These are phyloP conservation scores for Rubus idaeus DNA, from an alignment of 306 rosid genomes.

Conservation along the genomic window DNA sequence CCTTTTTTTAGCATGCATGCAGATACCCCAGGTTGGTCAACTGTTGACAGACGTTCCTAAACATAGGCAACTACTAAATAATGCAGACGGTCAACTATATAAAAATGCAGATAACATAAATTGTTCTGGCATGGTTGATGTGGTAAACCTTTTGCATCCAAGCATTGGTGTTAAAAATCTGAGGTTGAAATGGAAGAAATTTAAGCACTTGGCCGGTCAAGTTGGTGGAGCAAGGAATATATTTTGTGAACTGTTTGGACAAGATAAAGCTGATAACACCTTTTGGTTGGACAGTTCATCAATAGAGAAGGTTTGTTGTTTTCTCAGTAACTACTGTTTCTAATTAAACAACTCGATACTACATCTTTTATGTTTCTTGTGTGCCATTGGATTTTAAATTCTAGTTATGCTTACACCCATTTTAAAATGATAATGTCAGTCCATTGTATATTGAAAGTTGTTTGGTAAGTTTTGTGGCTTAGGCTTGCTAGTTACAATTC, in stretches of 20 bases:
- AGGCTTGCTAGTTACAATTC: background rate
- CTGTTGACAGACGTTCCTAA: slow-evolving; percentile 42
- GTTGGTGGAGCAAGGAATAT: slow-evolving; percentile 84
- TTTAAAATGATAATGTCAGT: background rate
- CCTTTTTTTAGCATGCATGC: slow-evolving; percentile 60
- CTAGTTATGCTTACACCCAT: background rate
- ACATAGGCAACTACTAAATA: slow-evolving; percentile 34
- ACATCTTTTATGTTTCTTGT: slow-evolving; percentile 10
- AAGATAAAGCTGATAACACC: slow-evolving; percentile 67
- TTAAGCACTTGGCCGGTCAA: slow-evolving; percentile 60
- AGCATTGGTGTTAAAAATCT: slow-evolving; percentile 47
- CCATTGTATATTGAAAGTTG: background rate
- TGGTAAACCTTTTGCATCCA: slow-evolving; percentile 45
- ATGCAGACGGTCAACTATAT: slow-evolving; percentile 31
- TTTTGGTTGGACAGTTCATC: slow-evolving; percentile 99
- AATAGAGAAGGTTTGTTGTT: slow-evolving; percentile 68
- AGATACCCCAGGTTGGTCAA: slow-evolving; percentile 48
- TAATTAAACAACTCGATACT: slow-evolving; percentile 11
- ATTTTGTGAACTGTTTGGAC: slow-evolving; percentile 77
- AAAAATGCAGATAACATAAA: slow-evolving; percentile 31
- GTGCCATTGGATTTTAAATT: slow-evolving; percentile 10
- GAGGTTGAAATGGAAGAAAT: slow-evolving; percentile 87
- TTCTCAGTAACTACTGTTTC: slow-evolving; percentile 18
- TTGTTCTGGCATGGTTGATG: slow-evolving; percentile 31
- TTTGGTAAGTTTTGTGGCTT: background rate